Conservation (phyloP, 352 stramenopile genomes). For the Phytophthora europaea region DNA sequence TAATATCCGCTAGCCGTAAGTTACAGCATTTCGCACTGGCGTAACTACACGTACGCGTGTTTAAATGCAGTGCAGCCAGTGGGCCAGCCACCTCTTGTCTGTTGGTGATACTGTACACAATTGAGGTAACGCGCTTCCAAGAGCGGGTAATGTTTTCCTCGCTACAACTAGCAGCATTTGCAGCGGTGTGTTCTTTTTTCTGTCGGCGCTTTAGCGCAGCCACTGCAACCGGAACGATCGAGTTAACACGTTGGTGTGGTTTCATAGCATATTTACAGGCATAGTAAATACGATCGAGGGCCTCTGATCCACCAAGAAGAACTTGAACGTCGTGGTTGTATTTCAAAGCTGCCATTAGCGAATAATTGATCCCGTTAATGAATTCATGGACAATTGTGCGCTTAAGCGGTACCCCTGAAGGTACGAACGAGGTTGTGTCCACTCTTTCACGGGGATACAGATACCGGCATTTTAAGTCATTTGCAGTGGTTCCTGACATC, state of each 20-base stretch:
- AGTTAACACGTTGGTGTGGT: conserved; percentile 13
- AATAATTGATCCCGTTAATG: conserved; percentile 17
- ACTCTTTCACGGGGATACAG: conserved; percentile 2
- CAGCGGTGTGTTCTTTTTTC: not conserved
- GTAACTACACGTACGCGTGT: conserved; percentile 14
- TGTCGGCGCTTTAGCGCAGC: conserved; percentile 1
- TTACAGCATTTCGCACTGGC: not conserved
- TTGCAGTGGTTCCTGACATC: not conserved
- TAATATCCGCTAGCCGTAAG: too few relatives aligned
- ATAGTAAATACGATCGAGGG: conserved; percentile 3
- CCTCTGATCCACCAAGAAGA: not conserved
- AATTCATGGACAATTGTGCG: conserved; percentile 1
- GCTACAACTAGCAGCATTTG: not conserved
- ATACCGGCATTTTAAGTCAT: conserved; percentile 3
- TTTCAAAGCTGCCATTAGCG: conserved; percentile 15
- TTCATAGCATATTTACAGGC: conserved; percentile 16
- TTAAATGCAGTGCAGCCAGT: not conserved
- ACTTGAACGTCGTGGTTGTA: conserved; percentile 1
- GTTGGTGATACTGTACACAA: conserved; percentile 15
- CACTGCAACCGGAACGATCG: not conserved
- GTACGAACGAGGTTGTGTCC: not conserved
- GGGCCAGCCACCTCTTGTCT: conserved; percentile 12
- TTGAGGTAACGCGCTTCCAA: not conserved
- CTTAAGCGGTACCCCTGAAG: not conserved
- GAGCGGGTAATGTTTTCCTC: not conserved